Percentiles rank a stretch among this genome's conserved stretches.
These are phyloP conservation scores for Stevia rebaudiana DNA, from an alignment of 140 eudicot genomes.

Conservation along the genomic window DNA sequence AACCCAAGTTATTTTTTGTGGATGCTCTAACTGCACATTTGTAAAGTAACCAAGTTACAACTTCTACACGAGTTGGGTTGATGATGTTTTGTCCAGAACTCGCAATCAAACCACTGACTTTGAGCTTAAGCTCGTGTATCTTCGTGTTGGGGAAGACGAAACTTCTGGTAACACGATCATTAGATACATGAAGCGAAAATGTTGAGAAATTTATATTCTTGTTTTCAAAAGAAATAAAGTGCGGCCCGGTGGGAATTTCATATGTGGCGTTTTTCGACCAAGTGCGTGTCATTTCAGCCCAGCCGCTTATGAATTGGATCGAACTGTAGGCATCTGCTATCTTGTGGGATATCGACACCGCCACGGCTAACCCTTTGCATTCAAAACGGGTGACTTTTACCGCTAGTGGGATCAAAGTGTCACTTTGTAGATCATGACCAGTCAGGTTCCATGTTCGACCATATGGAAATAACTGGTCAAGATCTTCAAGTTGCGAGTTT, in stretches of 20 bases:
- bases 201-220: background rate
- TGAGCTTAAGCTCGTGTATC: background rate
- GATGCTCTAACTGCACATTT: background rate
- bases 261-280: background rate
- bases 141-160: background rate
- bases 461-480: background rate
- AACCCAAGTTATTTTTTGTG: background rate
- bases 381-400: background rate
- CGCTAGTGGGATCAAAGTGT: background rate
- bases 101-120: background rate
- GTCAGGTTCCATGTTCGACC: background rate
- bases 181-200: background rate
- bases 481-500: background rate
- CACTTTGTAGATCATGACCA: background rate
- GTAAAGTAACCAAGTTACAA: background rate
- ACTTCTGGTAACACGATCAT: constrained; percentile 4
- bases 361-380: background rate
- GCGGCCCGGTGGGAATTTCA: background rate
- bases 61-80: constrained; percentile 7
- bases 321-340: background rate
- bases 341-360: background rate
- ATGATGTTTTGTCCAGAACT: background rate
- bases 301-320: background rate
- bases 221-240: background rate
- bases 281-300: background rate